phyloP scores from a whole-genome alignment of 345 rosid genomes.

The Eucalyptus curtisii region DNA sequence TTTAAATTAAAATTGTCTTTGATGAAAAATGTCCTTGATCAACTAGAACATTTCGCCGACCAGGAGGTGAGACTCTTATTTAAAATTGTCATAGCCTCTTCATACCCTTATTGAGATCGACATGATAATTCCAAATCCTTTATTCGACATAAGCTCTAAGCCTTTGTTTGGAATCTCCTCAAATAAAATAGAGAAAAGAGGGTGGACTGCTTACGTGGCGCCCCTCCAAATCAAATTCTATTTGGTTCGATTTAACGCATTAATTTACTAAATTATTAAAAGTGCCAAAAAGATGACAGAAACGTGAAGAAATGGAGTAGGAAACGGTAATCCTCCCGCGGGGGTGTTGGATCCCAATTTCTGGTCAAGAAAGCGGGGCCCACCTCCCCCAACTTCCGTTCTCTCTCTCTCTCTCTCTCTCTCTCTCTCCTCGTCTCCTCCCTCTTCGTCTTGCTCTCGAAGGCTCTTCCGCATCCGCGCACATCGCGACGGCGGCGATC shows the following conservation, averaged over 20 bases:
- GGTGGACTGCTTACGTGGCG: not conserved
- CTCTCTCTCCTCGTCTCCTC: not conserved
- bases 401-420: not conserved
- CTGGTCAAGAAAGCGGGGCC: not conserved
- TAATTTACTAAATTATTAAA: not conserved
- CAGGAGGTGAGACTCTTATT: too few species aligned
- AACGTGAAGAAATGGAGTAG: not conserved
- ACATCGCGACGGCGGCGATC: not conserved
- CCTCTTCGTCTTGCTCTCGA: not conserved
- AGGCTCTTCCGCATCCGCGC: not conserved
- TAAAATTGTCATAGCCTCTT: fast-evolving
- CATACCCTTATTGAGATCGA: fast-evolving
- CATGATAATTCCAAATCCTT: too few species aligned
- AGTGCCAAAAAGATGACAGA: not conserved
- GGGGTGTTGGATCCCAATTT: not conserved
- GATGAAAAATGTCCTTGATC: too few species aligned
- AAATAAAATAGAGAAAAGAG: not conserved
- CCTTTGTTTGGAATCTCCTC: not conserved
- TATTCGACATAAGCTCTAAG: too few species aligned
- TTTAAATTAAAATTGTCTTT: fast-evolving
- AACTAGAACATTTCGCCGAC: fast-evolving
- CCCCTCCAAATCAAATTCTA: not conserved
- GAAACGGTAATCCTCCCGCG: not conserved
- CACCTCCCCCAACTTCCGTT: not conserved
- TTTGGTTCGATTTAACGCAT: not conserved